Base-by-base conservation (phyloP, 371 early-diverging fungal species). In the Blakeslea trispora region DNA sequence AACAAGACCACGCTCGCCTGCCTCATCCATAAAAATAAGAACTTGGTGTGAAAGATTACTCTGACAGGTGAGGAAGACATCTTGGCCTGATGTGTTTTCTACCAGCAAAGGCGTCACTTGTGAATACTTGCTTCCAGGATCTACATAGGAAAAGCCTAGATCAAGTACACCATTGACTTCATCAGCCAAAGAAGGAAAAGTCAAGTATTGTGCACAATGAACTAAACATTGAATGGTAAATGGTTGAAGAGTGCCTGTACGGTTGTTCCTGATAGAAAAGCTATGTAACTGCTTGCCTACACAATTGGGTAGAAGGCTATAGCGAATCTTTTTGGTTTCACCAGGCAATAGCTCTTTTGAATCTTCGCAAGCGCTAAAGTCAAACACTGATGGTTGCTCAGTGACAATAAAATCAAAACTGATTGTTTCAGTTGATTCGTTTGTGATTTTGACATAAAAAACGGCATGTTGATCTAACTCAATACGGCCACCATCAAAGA, bases 1-100 rank as follows among this genome's bases (percentile, higher is more conserved):
- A 6, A 84, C 83, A 14, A 81, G 70, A 13, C 86, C 86, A 45
- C 81, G 75, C 46, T 88, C 86, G 5, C 89, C 81, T 5, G 67
- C 68, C 46, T 77, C 83, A 44, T 94, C 93, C 39, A 82, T 69
- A 64, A 91, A 94, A 6, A 93, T 87, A 37, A 83, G 66, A 8
- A 92, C 93, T 63, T 94, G 94, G 52, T 89, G 88, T 1, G 91
- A 72, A 28, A 94, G 68, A 57, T 93, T 94, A 32, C 92, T 92
- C 23, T 81, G 82, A 43, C 87, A 91, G 0, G 86, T 82, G 23
- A 92, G 79, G 47, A 72, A 77, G 0, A 92, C 43, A 41, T 82
- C 81, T 49, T 89, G 81, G 7, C 79, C 84, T 1, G 91, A 81
- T 18, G 81, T 75, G 58, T 92, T 94, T 43, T 88, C 81, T 3